These are phyloP conservation scores for Plectosphaerella plurivora DNA, from an alignment of 2,329 filamentous ascomycete species.

Conservation along the genomic window DNA sequence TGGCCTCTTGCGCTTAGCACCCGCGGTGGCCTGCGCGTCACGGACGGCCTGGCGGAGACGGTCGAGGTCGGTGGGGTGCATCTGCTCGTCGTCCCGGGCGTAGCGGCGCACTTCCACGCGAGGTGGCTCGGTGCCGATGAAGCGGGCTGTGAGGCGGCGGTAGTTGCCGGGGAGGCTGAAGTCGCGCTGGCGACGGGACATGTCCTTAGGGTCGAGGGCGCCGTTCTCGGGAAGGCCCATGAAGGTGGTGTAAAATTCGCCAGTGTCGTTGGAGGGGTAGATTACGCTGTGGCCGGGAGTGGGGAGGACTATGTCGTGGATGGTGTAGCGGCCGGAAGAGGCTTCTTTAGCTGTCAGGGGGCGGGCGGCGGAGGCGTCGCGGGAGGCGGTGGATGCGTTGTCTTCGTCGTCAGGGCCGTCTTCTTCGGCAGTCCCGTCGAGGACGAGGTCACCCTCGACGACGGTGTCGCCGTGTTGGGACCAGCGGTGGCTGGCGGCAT, in stretches of 20 bases:
- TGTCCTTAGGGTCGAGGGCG: slow-evolving; percentile 73
- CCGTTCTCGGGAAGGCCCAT: slow-evolving; percentile 81
- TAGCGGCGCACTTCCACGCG: slow-evolving; percentile 70
- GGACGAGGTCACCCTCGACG: slow-evolving; percentile 79
- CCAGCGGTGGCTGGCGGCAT: slow-evolving; percentile 77
- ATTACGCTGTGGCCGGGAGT: slow-evolving; percentile 87
- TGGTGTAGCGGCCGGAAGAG: slow-evolving; percentile 67
- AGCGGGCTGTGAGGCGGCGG: slow-evolving; percentile 74
- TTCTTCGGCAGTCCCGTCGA: slow-evolving; percentile 44
- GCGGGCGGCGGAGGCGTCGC: slow-evolving; percentile 53
- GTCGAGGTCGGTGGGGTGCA: slow-evolving; percentile 85
- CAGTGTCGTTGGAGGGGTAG: slow-evolving; percentile 80
- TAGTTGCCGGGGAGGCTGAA: slow-evolving; percentile 87
- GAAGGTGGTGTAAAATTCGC: slow-evolving; percentile 78
- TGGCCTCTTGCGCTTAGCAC: slow-evolving; percentile 10
- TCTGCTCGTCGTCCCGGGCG: slow-evolving; percentile 67
- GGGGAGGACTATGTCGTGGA: slow-evolving; percentile 87
- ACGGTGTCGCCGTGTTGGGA: slow-evolving; percentile 67
- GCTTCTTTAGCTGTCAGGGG: slow-evolving; percentile 74
- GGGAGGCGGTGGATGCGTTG: slow-evolving; percentile 32
- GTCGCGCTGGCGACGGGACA: slow-evolving; percentile 83
- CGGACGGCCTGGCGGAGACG: slow-evolving; percentile 44
- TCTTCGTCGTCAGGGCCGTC: slow-evolving; percentile 53
- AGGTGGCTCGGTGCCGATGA: slow-evolving; percentile 50
- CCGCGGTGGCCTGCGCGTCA: slow-evolving; percentile 15